Evolutionary conservation across 2,329 filamentous ascomycete genomes (phyloP), one percentile per base, ranked within the genome.

Genomic region (Paraphoma sp.): DNA sequence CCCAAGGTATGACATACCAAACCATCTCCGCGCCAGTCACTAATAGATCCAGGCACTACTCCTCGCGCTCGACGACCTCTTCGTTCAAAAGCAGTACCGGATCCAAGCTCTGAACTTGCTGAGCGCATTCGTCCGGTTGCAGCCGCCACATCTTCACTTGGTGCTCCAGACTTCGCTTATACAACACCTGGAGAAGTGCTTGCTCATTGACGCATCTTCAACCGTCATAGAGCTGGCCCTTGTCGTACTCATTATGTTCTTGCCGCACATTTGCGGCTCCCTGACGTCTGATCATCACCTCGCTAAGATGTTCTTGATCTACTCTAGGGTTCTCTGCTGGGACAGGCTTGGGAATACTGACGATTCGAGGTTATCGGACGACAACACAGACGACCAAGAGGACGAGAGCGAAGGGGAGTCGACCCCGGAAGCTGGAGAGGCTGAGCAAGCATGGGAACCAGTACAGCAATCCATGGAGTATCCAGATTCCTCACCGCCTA

Each of bases 311-410:
- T 95, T 94, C 81, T 89, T 93, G 59, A 88, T 95, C 50, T 95
- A 95, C 73, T 90, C 89, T 52, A 83, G 92, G 47, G 77, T 94
- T 44, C 78, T 95, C 0, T 95, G 93, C 69, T 95, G 91, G 90
- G 89, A 93, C 64, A 81, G 81, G 57, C 79, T 83, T 58, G 80
- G 75, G 4, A 64, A 66, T 14, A 53, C 58, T 12, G 64, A 69
- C 18, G 59, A 58, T 3, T 23, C 42, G 36, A 54, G 42, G 30
- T 40, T 33, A 18, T 16, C 33, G 11, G 55, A 59, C 2, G 49
- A 57, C 9, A 36, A 63, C 2, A 48, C 30, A 3, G 53, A 67
- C 9, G 70, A 69, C 5, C 65, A 53, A 12, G 57, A 67, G 9
- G 56, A 74, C 7, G 72, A 79, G 1, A 75, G 76, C 12, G 56